Evolutionary conservation across 495 filamentous ascomycete genomes (phyloP).

Genomic region (Aspergillus affinis): DNA sequence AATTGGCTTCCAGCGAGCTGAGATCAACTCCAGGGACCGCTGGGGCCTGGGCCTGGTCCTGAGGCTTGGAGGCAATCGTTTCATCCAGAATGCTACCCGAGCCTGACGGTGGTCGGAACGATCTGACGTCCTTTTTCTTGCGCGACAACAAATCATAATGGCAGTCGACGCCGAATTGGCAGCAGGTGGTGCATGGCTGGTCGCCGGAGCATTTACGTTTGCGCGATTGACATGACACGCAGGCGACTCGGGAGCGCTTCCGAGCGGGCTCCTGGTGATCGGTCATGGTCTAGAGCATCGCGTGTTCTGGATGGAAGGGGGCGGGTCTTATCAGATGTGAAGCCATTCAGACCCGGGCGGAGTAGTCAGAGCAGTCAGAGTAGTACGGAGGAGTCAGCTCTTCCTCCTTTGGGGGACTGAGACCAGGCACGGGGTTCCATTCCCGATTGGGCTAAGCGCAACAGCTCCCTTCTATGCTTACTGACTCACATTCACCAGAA

Average conservation of each 20-base stretch:
- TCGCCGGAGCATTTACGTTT: conserved; percentile 57
- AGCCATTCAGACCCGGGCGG: background rate
- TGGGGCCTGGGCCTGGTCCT: conserved; percentile 1
- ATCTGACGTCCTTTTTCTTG: conserved; percentile 31
- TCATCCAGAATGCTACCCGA: conserved; percentile 1
- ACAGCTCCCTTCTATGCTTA: background rate
- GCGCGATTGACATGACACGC: conserved; percentile 49
- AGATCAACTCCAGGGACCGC: conserved; percentile 18
- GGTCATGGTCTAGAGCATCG: conserved; percentile 26
- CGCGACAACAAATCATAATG: conserved; percentile 40
- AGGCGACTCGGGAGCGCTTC: conserved; percentile 50
- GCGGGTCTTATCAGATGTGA: background rate
- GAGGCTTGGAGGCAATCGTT: background rate
- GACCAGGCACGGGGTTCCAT: background rate
- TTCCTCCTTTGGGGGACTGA: too few relatives aligned
- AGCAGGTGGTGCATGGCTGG: conserved; percentile 51
- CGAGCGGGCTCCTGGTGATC: conserved; percentile 26
- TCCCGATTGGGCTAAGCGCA: background rate
- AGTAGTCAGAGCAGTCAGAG: too few relatives aligned
- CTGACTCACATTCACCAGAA: too few relatives aligned
- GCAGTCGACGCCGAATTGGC: conserved; percentile 48
- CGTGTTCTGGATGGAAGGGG: conserved; percentile 1
- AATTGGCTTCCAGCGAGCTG: conserved; percentile 50
- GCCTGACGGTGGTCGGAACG: conserved; percentile 17
- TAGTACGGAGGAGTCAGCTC: too few relatives aligned